These are phyloP conservation scores for Peronospora destructor DNA, from an alignment of 352 stramenopile genomes.

Conservation along the genomic window DNA sequence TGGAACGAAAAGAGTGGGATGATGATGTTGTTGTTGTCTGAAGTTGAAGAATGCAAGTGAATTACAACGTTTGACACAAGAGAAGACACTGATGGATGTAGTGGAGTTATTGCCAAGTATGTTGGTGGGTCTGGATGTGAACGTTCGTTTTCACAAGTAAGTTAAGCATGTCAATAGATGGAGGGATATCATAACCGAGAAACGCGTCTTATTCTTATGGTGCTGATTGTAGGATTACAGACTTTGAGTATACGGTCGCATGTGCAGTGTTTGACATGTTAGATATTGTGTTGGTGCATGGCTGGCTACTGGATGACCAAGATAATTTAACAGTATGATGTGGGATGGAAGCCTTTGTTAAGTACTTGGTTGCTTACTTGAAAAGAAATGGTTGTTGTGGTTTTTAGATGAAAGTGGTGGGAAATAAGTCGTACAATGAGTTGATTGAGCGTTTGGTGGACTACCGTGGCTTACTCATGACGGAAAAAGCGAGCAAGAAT, in stretches of 20 bases:
- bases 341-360: not conserved
- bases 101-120: conserved; percentile 89
- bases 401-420: conserved; percentile 61
- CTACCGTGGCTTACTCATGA: conserved; percentile 68
- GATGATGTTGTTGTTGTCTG: conserved; percentile 2
- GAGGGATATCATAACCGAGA: too few species aligned
- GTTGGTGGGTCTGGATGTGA: conserved; percentile 96
- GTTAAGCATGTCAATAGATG: conserved; percentile 2
- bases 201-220: not conserved
- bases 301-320: conserved; percentile 94
- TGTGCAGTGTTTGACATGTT: conserved; percentile 95
- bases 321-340: conserved; percentile 66
- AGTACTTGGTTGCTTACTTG: conserved; percentile 3
- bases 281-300: conserved; percentile 93
- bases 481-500: conserved; percentile 30
- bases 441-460: conserved; percentile 92
- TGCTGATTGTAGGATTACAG: conserved; percentile 45
- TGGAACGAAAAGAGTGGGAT: not conserved
- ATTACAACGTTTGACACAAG: conserved; percentile 56
- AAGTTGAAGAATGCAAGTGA: conserved; percentile 45
- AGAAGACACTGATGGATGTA: conserved; percentile 87
- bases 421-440: conserved; percentile 96
- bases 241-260: conserved; percentile 94
- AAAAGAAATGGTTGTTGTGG: not conserved
- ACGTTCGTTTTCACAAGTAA: conserved; percentile 93